Evolutionary conservation across 2,329 filamentous ascomycete species (phyloP), one percentile per base, ranked within the genome.

Genomic region (Cladorrhinum sp.): DNA sequence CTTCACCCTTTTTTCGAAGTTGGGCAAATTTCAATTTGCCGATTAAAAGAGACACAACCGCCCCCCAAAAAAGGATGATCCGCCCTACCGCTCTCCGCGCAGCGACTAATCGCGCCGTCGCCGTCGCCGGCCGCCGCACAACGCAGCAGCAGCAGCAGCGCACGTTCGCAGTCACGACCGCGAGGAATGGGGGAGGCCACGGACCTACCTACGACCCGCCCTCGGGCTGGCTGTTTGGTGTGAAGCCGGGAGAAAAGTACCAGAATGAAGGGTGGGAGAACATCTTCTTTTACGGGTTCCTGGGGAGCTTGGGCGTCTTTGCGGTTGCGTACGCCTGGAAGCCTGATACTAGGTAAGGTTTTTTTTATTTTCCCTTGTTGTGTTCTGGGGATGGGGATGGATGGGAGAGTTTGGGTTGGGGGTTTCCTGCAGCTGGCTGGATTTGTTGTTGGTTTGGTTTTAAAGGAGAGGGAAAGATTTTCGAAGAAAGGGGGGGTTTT

Each of bases 181-280:
- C 75, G 70, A 74, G 71, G 66, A 75, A 75, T 64, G 41, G 41
- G 16, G 74, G 57, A 60, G 64, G 64, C 64, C 60, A 65, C 61
- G 66, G 64, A 58, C 61, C 86, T 68, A 89, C 92, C 75, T 99
- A 92, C 78, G 95, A 99, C 68, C 87, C 93, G 52, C 93, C 95
- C 2, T 84, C 81, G 59, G 95, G 95, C 70, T 97, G 92, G 91
- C 86, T 99, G 70, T 97, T 91, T 76, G 93, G 93, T 67, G 85
- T 97, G 70, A 93, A 92, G 81, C 95, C 95, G 36, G 93, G 93
- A 65, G 91, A 97, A 85, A 96, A 97, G 82, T 87, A 91, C 74
- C 86, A 96, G 84, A 90, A 92, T 76, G 95, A 99, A 80, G 95
- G 93, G 56, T 99, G 95, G 95, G 95, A 99, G 83, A 86, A 82